A percentile compares a stretch with the other conserved stretches of the same genome.
phyloP scores from a whole-genome alignment of 2,329 filamentous ascomycete genomes.

The Aspergillus japonicus region DNA sequence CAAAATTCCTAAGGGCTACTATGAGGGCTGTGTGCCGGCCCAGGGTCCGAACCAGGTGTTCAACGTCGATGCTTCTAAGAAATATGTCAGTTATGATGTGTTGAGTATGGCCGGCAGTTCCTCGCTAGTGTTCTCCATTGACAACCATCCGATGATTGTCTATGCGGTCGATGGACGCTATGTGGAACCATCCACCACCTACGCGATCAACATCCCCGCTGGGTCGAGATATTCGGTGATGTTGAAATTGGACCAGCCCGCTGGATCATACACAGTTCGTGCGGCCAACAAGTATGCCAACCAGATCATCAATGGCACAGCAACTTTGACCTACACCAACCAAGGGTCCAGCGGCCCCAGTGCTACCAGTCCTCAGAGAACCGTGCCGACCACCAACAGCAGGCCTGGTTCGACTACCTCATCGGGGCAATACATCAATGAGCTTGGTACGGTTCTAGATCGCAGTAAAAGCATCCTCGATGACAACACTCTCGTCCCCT shows the following conservation, averaged over 20 bases:
- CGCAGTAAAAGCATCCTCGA: constrained; percentile 44
- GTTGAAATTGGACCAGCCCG: constrained; percentile 42
- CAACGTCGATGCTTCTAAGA: constrained; percentile 34
- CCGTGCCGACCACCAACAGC: constrained; percentile 21
- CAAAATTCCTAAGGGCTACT: constrained; percentile 27
- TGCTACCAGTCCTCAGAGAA: not conserved
- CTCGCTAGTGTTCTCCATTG: constrained; percentile 49
- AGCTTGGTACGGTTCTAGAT: constrained; percentile 47
- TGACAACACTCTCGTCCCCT: constrained; percentile 45
- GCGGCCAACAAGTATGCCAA: constrained; percentile 49
- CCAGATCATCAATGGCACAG: constrained; percentile 56
- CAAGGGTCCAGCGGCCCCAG: not conserved
- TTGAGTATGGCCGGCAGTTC: constrained; percentile 53
- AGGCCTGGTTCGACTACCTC: constrained; percentile 31
- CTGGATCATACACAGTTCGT: constrained; percentile 46
- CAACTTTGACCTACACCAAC: constrained; percentile 45
- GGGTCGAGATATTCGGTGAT: constrained; percentile 45
- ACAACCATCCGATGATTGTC: constrained; percentile 46
- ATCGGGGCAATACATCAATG: constrained; percentile 48
- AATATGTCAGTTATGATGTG: constrained; percentile 57
- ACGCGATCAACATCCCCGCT: constrained; percentile 33
- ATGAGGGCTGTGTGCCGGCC: constrained; percentile 48
- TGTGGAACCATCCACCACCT: constrained; percentile 39
- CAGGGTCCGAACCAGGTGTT: constrained; percentile 48
- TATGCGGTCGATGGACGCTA: constrained; percentile 47